Percentiles rank a stretch among this genome's conserved stretches.
phyloP scores from a whole-genome alignment of 768 basidiomycete species.

The Auriculariales sp. region DNA sequence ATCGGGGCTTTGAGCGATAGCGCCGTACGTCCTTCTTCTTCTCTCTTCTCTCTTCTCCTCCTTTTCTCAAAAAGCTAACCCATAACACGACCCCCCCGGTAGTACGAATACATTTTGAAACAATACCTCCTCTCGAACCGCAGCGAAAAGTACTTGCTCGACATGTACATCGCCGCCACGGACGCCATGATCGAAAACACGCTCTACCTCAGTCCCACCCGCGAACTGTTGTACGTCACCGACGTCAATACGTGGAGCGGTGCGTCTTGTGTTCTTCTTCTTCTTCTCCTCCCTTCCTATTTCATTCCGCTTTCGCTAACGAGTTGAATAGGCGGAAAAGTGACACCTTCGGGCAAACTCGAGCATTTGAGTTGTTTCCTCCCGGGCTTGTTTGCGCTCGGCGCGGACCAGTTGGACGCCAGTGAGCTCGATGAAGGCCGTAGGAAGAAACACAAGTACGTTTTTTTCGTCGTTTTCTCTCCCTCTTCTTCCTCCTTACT shows the following conservation, averaged over 20 bases:
- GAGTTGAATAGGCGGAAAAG: too few species aligned
- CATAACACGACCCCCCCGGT: not conserved
- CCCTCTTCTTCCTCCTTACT: too few species aligned
- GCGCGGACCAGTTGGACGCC: conserved; percentile 5
- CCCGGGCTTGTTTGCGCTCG: conserved; percentile 11
- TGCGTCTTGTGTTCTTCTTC: too few species aligned
- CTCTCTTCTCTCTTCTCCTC: not conserved
- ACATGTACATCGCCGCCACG: conserved; percentile 12
- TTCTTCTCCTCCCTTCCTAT: too few species aligned
- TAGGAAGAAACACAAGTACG: not conserved
- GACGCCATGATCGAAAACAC: conserved; percentile 11
- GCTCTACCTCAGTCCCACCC: conserved; percentile 10
- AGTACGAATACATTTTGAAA: conserved; percentile 15
- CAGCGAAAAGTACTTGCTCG: conserved; percentile 7
- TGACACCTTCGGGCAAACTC: conserved; percentile 3
- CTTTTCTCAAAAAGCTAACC: not conserved
- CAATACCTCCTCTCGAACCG: conserved; percentile 9
- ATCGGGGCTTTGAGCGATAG: conserved; percentile 7
- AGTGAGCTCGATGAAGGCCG: not conserved
- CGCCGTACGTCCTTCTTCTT: conserved; percentile 3
- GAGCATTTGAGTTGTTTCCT: conserved; percentile 7
- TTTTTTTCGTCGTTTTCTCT: not conserved
- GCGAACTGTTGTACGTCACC: conserved; percentile 12
- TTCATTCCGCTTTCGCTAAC: too few species aligned
- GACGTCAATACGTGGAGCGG: conserved; percentile 1